phyloP scores from a whole-genome alignment of 805 yeast genomes.

The Hanseniaspora lindneri region DNA sequence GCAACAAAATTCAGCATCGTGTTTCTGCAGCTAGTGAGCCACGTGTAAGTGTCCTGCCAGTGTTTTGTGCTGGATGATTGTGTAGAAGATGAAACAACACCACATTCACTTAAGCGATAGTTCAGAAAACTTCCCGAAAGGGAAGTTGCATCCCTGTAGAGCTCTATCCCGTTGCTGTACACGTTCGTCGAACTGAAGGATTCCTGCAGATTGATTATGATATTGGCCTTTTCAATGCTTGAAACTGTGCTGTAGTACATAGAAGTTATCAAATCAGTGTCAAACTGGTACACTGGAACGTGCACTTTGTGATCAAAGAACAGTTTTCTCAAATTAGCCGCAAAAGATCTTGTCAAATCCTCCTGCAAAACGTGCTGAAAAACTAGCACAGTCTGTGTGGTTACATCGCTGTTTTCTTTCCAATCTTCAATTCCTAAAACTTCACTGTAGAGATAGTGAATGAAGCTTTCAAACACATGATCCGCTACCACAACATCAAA shows the following conservation, averaged over 20 bases:
- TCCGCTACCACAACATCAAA: constrained; percentile 3
- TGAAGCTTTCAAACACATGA: not conserved
- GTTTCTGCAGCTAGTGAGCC: constrained; percentile 7
- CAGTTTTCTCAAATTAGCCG: constrained; percentile 4
- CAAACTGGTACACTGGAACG: not conserved
- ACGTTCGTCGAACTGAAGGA: not conserved
- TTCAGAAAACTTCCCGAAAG: constrained; percentile 8
- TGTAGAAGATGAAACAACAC: not conserved
- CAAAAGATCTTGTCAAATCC: not conserved
- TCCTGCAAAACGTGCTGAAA: constrained; percentile 1
- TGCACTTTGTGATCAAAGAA: not conserved
- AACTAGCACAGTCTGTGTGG: not conserved
- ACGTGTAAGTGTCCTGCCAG: constrained; percentile 7
- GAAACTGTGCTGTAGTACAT: constrained; percentile 8
- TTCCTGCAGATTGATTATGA: constrained; percentile 8
- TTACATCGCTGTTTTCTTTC: not conserved
- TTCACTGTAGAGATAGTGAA: not conserved
- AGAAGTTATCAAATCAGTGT: constrained; percentile 3
- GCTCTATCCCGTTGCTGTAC: constrained; percentile 6
- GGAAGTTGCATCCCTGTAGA: not conserved
- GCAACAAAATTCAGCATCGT: constrained; percentile 8
- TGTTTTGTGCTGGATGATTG: not conserved
- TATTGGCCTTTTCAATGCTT: constrained; percentile 5
- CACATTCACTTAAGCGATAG: constrained; percentile 3
- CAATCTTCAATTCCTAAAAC: constrained; percentile 5